Evolutionary conservation across 2,329 filamentous ascomycete species (phyloP).

Genomic region (Colletotrichum paranaense): DNA sequence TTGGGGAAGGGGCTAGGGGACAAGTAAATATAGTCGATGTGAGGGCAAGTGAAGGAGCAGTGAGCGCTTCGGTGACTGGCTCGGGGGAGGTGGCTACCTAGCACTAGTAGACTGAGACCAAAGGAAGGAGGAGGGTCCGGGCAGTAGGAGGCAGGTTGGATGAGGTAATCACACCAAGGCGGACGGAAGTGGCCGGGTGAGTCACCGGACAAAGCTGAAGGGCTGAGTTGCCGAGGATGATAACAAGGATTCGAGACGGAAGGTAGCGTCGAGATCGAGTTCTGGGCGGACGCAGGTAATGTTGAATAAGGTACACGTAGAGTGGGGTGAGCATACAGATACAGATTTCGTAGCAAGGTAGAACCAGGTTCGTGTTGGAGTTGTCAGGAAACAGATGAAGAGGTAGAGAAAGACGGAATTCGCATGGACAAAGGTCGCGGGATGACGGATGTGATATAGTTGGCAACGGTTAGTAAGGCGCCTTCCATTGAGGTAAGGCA

Average conservation of each 20-base stretch:
- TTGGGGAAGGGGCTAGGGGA: not conserved
- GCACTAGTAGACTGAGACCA: not conserved
- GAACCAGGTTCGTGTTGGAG: not conserved
- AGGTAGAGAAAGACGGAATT: not conserved
- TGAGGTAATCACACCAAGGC: not conserved
- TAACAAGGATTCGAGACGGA: not conserved
- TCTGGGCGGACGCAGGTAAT: not conserved
- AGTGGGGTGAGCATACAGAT: not conserved
- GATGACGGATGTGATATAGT: not conserved
- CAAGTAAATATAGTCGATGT: not conserved
- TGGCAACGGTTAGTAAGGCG: not conserved
- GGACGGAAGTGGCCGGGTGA: slow-evolving; percentile 29
- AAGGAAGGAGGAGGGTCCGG: not conserved
- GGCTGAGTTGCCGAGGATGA: not conserved
- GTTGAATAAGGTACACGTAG: not conserved
- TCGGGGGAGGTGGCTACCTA: not conserved
- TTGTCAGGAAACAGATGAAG: not conserved
- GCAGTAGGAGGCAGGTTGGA: not conserved
- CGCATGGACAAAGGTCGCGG: not conserved
- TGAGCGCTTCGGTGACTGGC: slow-evolving; percentile 14
- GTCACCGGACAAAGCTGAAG: slow-evolving; percentile 18
- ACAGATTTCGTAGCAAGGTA: no score
- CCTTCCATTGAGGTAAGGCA: no score
- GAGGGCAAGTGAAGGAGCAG: not conserved
- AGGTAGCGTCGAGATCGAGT: not conserved